Evolutionary conservation across 176 grass and related monocot species (phyloP).

Genomic region (Hsuehochloa calcarea): DNA sequence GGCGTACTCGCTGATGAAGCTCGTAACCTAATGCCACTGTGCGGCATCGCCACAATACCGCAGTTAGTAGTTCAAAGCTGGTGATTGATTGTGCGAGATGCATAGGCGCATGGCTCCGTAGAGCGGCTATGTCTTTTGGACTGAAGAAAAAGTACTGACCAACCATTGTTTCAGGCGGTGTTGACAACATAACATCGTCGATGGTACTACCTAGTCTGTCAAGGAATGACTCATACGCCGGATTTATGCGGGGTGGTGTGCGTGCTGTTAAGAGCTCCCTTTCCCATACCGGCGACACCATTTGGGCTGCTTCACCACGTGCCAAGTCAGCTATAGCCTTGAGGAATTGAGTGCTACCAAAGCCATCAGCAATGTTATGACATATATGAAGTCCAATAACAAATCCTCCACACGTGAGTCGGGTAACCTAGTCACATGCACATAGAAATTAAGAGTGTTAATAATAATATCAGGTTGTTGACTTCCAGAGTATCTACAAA

Average conservation of each 20-base stretch:
- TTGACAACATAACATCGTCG: conserved; percentile 31
- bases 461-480: too few relatives aligned
- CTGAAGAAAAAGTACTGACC: conserved; percentile 26
- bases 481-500: too few relatives aligned
- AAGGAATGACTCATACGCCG: neutral
- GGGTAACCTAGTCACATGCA: conserved; percentile 22
- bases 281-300: conserved; percentile 30
- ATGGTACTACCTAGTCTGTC: neutral
- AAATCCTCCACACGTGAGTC: conserved; percentile 45
- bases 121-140: neutral
- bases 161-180: neutral
- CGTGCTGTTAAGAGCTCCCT: conserved; percentile 9
- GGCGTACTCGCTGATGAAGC: neutral
- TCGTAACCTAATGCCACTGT: neutral
- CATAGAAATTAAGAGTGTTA: too few relatives aligned
- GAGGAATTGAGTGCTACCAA: conserved; percentile 39
- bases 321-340: conserved; percentile 29
- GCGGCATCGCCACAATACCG: conserved; percentile 6
- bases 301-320: too few relatives aligned
- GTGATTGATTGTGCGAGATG: neutral
- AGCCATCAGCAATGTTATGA: conserved; percentile 45
- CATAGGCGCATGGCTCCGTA: neutral
- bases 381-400: conserved; percentile 37
- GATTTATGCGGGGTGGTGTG: neutral
- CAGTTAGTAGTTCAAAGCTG: neutral